Base-by-base conservation (phyloP, 1,284 basidiomycete species). In the Boletellus dicymbophilus region DNA sequence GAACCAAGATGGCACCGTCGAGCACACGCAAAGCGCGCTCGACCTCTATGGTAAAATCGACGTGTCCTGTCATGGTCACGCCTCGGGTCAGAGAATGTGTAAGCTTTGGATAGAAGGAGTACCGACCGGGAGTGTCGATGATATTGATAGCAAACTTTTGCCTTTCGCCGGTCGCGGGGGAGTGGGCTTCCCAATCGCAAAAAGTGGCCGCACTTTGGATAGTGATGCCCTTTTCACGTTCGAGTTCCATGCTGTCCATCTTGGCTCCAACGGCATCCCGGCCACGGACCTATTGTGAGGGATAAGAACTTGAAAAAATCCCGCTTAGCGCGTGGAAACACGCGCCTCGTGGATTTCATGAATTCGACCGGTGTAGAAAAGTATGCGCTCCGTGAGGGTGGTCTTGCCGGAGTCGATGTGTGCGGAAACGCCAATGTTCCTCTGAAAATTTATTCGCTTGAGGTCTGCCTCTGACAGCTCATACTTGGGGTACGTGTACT, bases 201-300 rank as follows among this genome's bases (percentile, higher is more conserved):
- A 96, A 99, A 0, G 97, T 99, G 2, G 97, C 97, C 5, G 97
- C 96, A 62, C 91, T 95, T 73, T 99, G 96, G 58, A 99, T 99
- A 26, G 97, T 99, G 65, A 99, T 99, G 42, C 96, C 97, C 75
- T 99, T 99, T 73, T 99, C 97, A 43, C 96, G 80, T 71, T 99
- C 97, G 9, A 99, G 79, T 61, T 99, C 97, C 96, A 99, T 99
- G 64, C 89, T 93, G 73, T 99, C 96, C 97, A 99, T 99, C 78
- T 99, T 99, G 22, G 96, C 97, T 44, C 96, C 97, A 22, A 99
- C 95, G 44, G 88, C 87, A 70, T 99, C 96, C 48, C 90, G 82
- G 36, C 97, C 97, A 59, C 97, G 81, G 57, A 92, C 88, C 88
- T 90, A 30, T 18, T 12, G 37, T 26, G 25, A 20, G 22, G 31